Percentiles rank a stretch among this genome's conserved stretches.
phyloP scores from a whole-genome alignment of 352 stramenopile species.

The Aphanomyces stellatus region DNA sequence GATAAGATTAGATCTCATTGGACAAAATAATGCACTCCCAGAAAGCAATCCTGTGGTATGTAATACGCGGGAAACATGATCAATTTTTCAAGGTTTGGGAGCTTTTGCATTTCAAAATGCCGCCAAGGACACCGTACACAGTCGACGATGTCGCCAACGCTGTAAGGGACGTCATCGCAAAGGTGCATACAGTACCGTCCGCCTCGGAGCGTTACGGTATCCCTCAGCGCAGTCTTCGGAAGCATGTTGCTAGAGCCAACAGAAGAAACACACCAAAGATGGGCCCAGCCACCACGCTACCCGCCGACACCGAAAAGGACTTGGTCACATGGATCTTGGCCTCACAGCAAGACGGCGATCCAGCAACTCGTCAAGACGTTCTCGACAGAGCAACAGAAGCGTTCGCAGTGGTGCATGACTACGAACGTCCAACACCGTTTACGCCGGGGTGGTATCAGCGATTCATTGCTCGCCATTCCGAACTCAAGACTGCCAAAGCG shows the following conservation, averaged over 20 bases:
- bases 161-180: neutral
- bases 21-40: neutral
- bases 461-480: neutral
- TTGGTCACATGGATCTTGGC: neutral
- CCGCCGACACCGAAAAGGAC: neutral
- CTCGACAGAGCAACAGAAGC: neutral
- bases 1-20: too few species aligned
- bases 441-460: neutral
- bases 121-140: neutral
- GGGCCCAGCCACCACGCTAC: neutral
- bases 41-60: neutral
- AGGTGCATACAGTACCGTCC: neutral
- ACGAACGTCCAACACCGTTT: neutral
- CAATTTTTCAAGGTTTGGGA: too few species aligned
- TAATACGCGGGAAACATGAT: neutral
- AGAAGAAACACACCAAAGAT: neutral
- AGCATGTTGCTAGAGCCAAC: neutral
- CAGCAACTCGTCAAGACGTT: neutral
- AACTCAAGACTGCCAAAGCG: neutral
- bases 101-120: neutral
- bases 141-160: neutral
- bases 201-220: neutral
- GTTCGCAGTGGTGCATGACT: neutral
- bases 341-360: neutral
- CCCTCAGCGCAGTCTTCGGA: neutral